These are phyloP conservation scores for Nakazawaea holstii DNA, from an alignment of 805 yeast species.

Conservation along the genomic window DNA sequence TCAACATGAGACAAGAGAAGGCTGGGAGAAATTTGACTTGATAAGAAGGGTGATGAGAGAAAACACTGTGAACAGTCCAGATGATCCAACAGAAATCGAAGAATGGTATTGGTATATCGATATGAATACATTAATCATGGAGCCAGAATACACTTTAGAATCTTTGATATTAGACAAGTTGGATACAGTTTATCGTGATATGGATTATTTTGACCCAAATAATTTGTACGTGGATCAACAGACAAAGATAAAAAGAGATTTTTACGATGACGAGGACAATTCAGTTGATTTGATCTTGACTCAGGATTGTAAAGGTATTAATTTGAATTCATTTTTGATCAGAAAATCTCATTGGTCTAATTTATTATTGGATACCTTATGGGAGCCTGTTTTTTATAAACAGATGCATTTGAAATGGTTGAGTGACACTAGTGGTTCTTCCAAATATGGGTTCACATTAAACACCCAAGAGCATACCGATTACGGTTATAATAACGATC, in stretches of 20 bases:
- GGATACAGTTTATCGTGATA: slow-evolving; percentile 25
- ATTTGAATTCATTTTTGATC: slow-evolving; percentile 32
- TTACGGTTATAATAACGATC: slow-evolving; percentile 31
- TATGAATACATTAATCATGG: slow-evolving; percentile 34
- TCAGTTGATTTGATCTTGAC: slow-evolving; percentile 31
- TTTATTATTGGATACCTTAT: slow-evolving; percentile 29
- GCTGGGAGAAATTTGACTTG: slow-evolving; percentile 37
- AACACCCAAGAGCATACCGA: slow-evolving; percentile 21
- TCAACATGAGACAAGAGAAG: slow-evolving; percentile 43
- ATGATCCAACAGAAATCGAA: slow-evolving; percentile 15
- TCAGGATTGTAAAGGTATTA: slow-evolving; percentile 39
- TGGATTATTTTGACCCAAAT: slow-evolving; percentile 31
- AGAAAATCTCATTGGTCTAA: slow-evolving; percentile 33
- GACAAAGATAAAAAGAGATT: slow-evolving; percentile 13
- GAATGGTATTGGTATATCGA: slow-evolving; percentile 40
- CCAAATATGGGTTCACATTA: slow-evolving; percentile 23
- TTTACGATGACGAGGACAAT: slow-evolving; percentile 21
- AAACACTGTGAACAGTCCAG: slow-evolving; percentile 16
- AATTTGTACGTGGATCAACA: slow-evolving; percentile 23
- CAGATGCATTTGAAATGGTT: slow-evolving; percentile 28
- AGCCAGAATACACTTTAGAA: slow-evolving; percentile 29
- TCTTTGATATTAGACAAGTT: slow-evolving; percentile 27
- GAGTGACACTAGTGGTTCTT: slow-evolving; percentile 18
- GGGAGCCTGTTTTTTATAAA: slow-evolving; percentile 35
- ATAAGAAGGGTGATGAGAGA: slow-evolving; percentile 30